Evolutionary conservation across 2,329 filamentous ascomycete genomes (phyloP), one percentile per base, ranked within the genome.

Genomic region (Ceratocystis diversiconidia): DNA sequence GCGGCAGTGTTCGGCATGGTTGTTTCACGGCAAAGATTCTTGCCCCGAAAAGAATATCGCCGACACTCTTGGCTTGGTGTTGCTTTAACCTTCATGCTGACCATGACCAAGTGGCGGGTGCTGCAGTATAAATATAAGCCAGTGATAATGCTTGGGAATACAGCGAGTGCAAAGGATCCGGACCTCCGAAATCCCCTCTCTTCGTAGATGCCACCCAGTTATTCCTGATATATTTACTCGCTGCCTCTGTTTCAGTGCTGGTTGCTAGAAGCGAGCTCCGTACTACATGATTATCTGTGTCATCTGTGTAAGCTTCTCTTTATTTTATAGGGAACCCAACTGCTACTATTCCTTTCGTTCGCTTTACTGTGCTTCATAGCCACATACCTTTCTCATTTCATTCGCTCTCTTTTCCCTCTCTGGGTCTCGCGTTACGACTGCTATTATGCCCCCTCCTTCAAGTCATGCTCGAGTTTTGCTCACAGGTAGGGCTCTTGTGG

Each of bases 381-480:
- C 8, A 2, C 48, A 28, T 5, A 15, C 8, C 3, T 5, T 52
- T 15, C 15, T 1, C 10, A 41, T 41, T 41, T 12, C 36, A 12
- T 12, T 12, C 36, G 36, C 36, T 12, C 36, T 41, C 36, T 41
- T 41, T 41, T 12, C 36, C 36, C 10, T 41, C 36, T 12, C 36
- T 4, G 3, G 10, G 36, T 41, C 36, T 12, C 3, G 36, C 8
- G 3, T 8, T 41, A 41, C 36, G 3, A 12, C 48, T 25, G 6
- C 7, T 25, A 61, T 61, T 25, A 44, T 62, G 41, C 6, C 30
- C 30, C 15, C 60, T n/a, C 41, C 41, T 46, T 28, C 36, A 44
- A n/a, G 36, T 19, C 5, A 15, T 36, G 28, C 28, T 25, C 43
- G 43, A 7, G 62, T 64, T 19, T 44, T 67, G 15, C 63, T 67